Evolutionary conservation across 495 filamentous ascomycete genomes (phyloP), one percentile per base, ranked within the genome.

Genomic region (Thermothielavioides terrestris): DNA sequence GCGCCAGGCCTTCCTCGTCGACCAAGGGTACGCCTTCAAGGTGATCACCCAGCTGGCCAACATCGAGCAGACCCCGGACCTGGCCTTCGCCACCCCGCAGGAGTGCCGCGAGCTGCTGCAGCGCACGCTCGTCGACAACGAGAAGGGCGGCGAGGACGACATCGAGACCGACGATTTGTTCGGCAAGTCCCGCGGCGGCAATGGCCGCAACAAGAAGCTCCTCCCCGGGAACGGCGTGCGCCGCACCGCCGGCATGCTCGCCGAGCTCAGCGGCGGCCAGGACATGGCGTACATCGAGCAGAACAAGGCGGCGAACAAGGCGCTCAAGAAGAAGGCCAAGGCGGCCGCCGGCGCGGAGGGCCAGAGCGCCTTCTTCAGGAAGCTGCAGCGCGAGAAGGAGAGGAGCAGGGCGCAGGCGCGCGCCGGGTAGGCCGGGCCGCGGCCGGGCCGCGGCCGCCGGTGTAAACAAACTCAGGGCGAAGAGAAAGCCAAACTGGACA

Each of bases 21-120:
- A 99, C 57, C 92, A 99, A 66, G 92, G 92, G 30, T 99, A 99
- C 67, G 92, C 92, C 17, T 97, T 97, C 77, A 97, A 97, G 67
- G 92, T 99, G 50, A 99, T 99, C 66, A 97, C 92, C 1, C 89
- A 95, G 61, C 76, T 99, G 6, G 82, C 89, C 57, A 91, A 91
- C 22, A 89, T 97, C 46, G 89, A 96, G 53, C 75, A 85, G 31
- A 81, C 89, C 27, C 80, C 85, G 6, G 83, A 83, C 6, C 79
- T 97, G 9, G 85, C 85, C 3, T 96, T 89, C 65, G 73, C 79
- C 1, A 88, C 89, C 1, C 75, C 89, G 0, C 73, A 80, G 11
- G 91, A 97, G 62, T 83, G 89, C 20, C 81, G 88, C 40, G 90
- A 95, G 70, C 79, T 96, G 27, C 77, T 99, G 2, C 84, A 89